phyloP scores from a whole-genome alignment of 495 filamentous ascomycete species.

The Chaetomium tenue region DNA sequence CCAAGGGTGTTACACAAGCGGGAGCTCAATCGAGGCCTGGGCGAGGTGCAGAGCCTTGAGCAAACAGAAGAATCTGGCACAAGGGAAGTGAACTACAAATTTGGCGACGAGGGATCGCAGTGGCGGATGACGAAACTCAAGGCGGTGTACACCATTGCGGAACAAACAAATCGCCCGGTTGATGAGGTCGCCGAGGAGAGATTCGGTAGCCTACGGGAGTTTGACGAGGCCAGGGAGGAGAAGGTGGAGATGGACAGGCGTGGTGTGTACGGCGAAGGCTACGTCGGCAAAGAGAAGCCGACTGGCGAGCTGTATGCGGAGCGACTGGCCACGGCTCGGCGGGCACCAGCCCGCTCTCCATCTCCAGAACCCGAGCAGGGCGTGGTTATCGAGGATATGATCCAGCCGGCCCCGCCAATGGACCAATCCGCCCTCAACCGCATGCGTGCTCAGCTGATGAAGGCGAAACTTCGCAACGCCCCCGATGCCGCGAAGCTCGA shows the following conservation, averaged over 20 bases:
- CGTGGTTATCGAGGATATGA: conserved; percentile 43
- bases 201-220: conserved; percentile 77
- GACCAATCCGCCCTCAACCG: conserved; percentile 82
- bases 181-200: conserved; percentile 80
- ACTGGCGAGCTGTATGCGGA: conserved; percentile 83
- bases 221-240: conserved; percentile 93
- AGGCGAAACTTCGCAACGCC: conserved; percentile 77
- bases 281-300: conserved; percentile 83
- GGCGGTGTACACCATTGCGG: conserved; percentile 74
- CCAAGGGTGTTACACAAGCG: conserved; percentile 75
- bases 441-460: conserved; percentile 89
- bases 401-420: conserved; percentile 49
- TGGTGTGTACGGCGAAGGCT: conserved; percentile 79
- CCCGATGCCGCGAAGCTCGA: conserved; percentile 77
- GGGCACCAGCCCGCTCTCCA: conserved; percentile 7
- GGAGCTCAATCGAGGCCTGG: conserved; percentile 72
- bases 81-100: conserved; percentile 74
- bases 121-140: conserved; percentile 97
- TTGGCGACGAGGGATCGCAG: conserved; percentile 84
- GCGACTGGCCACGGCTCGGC: conserved; percentile 41
- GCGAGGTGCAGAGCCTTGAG: conserved; percentile 44
- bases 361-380: conserved; percentile 43
- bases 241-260: conserved; percentile 87
- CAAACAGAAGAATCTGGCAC: conserved; percentile 21
- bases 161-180: conserved; percentile 65